Evolutionary conservation across 2,329 filamentous ascomycete genomes (phyloP), one percentile per base, ranked within the genome.

Genomic region (Alternaria atra): DNA sequence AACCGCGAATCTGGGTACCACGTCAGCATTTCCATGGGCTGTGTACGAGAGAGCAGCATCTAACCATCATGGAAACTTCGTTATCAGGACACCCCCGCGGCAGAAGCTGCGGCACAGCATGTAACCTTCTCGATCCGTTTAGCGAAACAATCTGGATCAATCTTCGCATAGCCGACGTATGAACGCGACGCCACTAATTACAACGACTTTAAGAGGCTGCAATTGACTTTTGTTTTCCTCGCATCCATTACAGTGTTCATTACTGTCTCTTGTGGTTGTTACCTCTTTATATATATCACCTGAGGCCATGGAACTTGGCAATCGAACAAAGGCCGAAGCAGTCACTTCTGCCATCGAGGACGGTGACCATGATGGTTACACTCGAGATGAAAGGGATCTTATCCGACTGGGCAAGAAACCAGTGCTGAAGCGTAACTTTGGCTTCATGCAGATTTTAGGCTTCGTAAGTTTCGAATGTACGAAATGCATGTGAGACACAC

Each of bases 381-480:
- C 32, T 37, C 51, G 44, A 25, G 56, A 59, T 55, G 56, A 59
- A 0, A 34, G 52, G 1, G 51, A 59, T n/a, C 51, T 55, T 12
- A 48, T 59, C 1, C 56, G 56, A 1, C 44, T 63, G 52, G 65
- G 65, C 0, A 67, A 67, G 30, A 54, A 52, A 4, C 65, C 64
- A 27, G 35, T 50, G 12, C 47, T 65, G 29, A 58, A 63, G 51
- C 55, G 65, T 2, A 65, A 46, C 30, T 67, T 63, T 25, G 53
- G 55, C 6, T 56, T 65, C 27, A 50, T 65, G 34, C 62, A 64
- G 6, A 61, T 65, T 6, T 29, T 64, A 13, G 52, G 59, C 1
- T 60, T 61, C 2, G 40, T 32, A 13, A 46, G 43, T 46, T 20
- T 43, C 5, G n/a, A 4, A n/a, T 30, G n/a, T 12, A 46, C 7